Conservation (phyloP, 2,329 filamentous ascomycete species). For the Sclerotinia nivalis region DNA sequence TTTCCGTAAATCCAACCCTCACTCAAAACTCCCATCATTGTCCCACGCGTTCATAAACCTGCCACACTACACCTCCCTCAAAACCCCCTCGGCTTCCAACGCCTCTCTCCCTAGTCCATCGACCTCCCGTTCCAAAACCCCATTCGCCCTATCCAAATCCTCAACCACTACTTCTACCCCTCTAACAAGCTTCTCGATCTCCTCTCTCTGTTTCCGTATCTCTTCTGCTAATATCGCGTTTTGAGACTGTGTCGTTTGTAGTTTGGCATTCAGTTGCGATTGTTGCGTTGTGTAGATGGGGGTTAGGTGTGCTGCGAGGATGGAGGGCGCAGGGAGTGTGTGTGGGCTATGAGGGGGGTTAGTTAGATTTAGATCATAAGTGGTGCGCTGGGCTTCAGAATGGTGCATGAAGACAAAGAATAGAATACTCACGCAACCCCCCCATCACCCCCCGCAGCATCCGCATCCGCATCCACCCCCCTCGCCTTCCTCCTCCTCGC, state of each 20-base stretch:
- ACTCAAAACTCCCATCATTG: neutral
- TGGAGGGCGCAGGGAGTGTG: conserved; percentile 52
- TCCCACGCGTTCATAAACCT: neutral
- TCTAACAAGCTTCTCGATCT: conserved; percentile 54
- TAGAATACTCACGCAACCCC: conserved; percentile 15
- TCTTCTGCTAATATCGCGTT: conserved; percentile 57
- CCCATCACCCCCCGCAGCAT: neutral
- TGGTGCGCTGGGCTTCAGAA: too few relatives aligned
- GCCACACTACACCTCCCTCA: conserved; percentile 22
- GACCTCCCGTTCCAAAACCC: conserved; percentile 30
- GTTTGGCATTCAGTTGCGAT: conserved; percentile 56
- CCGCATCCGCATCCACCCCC: conserved; percentile 24
- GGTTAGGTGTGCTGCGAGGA: conserved; percentile 57
- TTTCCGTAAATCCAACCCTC: neutral
- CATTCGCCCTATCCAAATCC: conserved; percentile 55
- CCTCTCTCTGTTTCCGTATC: conserved; percentile 54
- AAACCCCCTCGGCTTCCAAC: conserved; percentile 30
- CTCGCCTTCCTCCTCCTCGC: conserved; percentile 43
- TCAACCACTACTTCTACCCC: conserved; percentile 53
- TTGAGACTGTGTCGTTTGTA: conserved; percentile 57
- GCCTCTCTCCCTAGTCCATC: conserved; percentile 33
- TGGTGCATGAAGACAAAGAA: neutral
- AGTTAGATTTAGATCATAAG: neutral
- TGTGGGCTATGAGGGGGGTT: conserved; percentile 49
- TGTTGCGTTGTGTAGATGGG: conserved; percentile 56